phyloP scores from a whole-genome alignment of 345 rosid species.

The Pugionium cornutum region DNA sequence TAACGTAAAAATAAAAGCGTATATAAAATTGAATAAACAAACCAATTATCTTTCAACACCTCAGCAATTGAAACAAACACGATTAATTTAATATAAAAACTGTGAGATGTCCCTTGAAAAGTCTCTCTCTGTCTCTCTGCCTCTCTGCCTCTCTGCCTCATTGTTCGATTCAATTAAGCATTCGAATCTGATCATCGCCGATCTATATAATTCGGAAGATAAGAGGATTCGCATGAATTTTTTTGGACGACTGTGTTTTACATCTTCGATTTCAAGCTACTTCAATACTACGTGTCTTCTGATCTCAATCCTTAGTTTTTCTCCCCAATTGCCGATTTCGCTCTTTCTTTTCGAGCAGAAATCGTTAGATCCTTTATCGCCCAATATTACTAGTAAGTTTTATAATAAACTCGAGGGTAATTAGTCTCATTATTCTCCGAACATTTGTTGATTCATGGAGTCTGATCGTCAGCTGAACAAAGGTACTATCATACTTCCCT shows the following conservation, averaged over 20 bases:
- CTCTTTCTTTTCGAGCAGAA: constrained; percentile 54
- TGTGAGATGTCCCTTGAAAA: not conserved
- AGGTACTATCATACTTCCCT: constrained; percentile 46
- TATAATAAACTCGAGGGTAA: constrained; percentile 4
- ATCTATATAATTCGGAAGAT: not conserved
- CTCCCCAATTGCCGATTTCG: constrained; percentile 66
- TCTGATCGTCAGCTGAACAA: constrained; percentile 62
- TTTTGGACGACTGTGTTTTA: constrained; percentile 61
- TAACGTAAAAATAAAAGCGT: no score
- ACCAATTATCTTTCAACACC: not conserved
- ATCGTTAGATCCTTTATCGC: constrained; percentile 50
- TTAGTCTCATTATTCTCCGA: constrained; percentile 23
- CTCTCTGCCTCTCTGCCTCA: constrained; percentile 17
- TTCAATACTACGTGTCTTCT: constrained; percentile 53
- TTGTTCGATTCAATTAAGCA: not conserved
- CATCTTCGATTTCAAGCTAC: constrained; percentile 56
- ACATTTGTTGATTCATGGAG: constrained; percentile 55
- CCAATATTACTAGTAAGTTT: not conserved
- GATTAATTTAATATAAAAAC: constrained; percentile 11
- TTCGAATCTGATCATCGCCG: constrained; percentile 24
- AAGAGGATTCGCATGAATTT: constrained; percentile 69
- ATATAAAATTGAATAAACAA: not conserved
- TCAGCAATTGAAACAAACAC: constrained; percentile 23
- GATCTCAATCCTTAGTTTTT: constrained; percentile 66
- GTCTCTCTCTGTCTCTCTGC: not conserved